Evolutionary conservation across 352 stramenopile species (phyloP), one percentile per base, ranked within the genome.

Genomic region (Globisporangium paroecandrum): DNA sequence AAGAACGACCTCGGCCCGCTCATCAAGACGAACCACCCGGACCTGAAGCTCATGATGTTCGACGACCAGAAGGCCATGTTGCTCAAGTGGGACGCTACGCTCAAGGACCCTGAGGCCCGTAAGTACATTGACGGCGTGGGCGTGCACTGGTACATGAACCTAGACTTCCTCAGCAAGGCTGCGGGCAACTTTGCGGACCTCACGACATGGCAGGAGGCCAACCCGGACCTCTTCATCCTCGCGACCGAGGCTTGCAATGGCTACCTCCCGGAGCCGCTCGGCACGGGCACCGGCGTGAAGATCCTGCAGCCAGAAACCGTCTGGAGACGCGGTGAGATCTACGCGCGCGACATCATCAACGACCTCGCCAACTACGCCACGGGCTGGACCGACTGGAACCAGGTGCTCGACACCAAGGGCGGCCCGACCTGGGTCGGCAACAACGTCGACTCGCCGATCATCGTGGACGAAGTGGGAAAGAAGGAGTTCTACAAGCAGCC

Each of bases 311-410:
- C 74, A 4, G 71, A 74, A 0, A 75, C 75, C 9, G 72, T 78
- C 25, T 96, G 88, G 87, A 67, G 84, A 24, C 83, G 85, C 51
- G 88, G 74, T 1, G 84, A 97, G 63, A 80, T 87, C 63, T 93
- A 96, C 58, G 83, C 81, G 18, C 85, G 89, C 34, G 87, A 97
- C 69, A 95, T 98, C 62, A 87, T 98, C 64, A 78, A 83, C 24
- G 89, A 97, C 71, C 62, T 97, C 20, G 76, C 79, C 58, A 93
- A 92, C 74, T 87, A 85, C 63, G 83, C 87, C 10, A 72, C 74
- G 2, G 88, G 85, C 15, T 98, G 89, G 89, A 92, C 75, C 32
- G 88, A 97, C 77, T 97, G 89, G 87, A 97, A 97, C 67, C 59
- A 97, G 34, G 72, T 84, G 62, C 80, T 98, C n/a, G 78, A 92